Conservation (phyloP, 805 yeast genomes). For the Candida vartiovaarae region DNA sequence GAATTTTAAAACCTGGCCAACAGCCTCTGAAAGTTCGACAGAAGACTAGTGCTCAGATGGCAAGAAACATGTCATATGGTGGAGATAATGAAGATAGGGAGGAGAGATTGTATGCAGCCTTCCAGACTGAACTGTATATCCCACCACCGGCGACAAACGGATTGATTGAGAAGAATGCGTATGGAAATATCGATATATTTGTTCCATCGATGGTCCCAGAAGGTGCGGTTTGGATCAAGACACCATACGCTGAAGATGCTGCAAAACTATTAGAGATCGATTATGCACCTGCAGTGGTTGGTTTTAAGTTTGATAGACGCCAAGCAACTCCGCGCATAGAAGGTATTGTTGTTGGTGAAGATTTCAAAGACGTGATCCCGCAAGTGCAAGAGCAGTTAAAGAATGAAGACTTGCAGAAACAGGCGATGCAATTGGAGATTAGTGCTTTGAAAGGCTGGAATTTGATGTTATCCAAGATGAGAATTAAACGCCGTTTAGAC, state of each 20-base stretch:
- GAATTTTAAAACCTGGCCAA: conserved; percentile 64
- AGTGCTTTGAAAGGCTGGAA: conserved; percentile 43
- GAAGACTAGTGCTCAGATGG: conserved; percentile 22
- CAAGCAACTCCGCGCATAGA: conserved; percentile 56
- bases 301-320: conserved; percentile 64
- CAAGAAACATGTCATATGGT: conserved; percentile 6
- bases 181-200: conserved; percentile 79
- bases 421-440: conserved; percentile 36
- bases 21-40: conserved; percentile 49
- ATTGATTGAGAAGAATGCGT: conserved; percentile 63
- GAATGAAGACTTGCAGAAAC: conserved; percentile 36
- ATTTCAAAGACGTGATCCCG: conserved; percentile 52
- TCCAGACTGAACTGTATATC: conserved; percentile 63
- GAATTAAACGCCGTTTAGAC: conserved; percentile 37
- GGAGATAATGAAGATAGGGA: conserved; percentile 37
- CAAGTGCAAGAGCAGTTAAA: conserved; percentile 41
- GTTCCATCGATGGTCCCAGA: conserved; percentile 75
- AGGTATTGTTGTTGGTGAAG: conserved; percentile 69
- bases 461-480: conserved; percentile 35
- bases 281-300: conserved; percentile 81
- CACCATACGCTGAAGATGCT: conserved; percentile 56
- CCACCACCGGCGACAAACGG: conserved; percentile 59
- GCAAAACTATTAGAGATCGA: conserved; percentile 66
- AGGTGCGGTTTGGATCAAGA: conserved; percentile 58
- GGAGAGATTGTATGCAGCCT: conserved; percentile 64